A percentile compares a stretch with the other conserved stretches of the same genome.
phyloP scores from a whole-genome alignment of 2,329 filamentous ascomycete genomes.

The Paramyrothecium roridum region DNA sequence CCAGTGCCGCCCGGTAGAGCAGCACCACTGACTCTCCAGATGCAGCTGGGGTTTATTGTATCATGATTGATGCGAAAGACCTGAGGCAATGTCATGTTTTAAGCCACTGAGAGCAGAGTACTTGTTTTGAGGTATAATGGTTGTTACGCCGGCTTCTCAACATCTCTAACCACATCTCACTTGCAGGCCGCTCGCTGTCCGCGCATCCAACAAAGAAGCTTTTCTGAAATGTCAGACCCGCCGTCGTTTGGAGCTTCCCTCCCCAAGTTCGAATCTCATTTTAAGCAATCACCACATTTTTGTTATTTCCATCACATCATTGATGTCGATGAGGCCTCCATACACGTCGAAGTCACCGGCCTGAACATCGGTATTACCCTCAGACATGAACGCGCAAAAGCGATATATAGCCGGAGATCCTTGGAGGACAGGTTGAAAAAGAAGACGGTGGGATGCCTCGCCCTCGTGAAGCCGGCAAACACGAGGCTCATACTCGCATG shows the following conservation, averaged over 20 bases:
- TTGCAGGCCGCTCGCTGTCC: neutral
- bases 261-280: slow-evolving; percentile 17
- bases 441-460: slow-evolving; percentile 30
- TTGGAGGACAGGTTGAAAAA: slow-evolving; percentile 13
- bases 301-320: slow-evolving; percentile 30
- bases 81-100: too few species aligned
- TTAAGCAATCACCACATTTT: slow-evolving; percentile 7
- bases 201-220: neutral
- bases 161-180: neutral
- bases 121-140: too few species aligned
- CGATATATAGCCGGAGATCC: neutral
- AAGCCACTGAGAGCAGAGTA: too few species aligned
- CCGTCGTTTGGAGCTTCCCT: slow-evolving; percentile 5
- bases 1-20: too few species aligned
- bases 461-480: slow-evolving; percentile 12
- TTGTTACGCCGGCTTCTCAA: neutral
- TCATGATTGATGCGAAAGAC: too few species aligned
- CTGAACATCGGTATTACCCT: slow-evolving; percentile 26
- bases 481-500: slow-evolving; percentile 23
- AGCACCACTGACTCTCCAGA: too few species aligned
- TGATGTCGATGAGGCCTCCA: slow-evolving; percentile 14
- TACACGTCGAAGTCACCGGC: slow-evolving; percentile 26
- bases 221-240: slow-evolving; percentile 4
- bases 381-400: slow-evolving; percentile 18
- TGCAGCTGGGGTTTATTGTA: too few species aligned